phyloP scores from a whole-genome alignment of 2,329 filamentous ascomycete genomes.

The Penicillium sp. region DNA sequence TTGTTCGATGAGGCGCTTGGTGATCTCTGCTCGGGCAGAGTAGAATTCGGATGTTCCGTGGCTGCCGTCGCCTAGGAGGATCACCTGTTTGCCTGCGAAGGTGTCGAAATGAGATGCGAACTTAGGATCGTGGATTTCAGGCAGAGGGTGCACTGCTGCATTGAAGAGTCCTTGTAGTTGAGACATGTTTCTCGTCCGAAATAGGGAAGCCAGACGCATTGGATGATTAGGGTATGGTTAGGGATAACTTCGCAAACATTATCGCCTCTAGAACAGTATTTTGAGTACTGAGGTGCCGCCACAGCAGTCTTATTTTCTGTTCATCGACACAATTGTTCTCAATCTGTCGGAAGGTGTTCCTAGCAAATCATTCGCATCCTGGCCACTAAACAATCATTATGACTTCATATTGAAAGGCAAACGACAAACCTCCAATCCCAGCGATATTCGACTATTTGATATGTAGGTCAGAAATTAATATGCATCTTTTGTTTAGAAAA shows the following conservation, averaged over 20 bases:
- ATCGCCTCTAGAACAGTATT: not conserved
- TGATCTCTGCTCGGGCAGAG: slow-evolving; percentile 50
- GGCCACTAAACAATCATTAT: slow-evolving; percentile 28
- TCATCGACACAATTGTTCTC: not conserved
- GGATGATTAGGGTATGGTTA: not conserved
- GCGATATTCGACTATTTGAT: not conserved
- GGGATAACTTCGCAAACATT: not conserved
- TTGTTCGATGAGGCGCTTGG: slow-evolving; percentile 48
- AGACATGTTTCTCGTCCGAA: slow-evolving; percentile 22
- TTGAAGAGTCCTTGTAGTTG: slow-evolving; percentile 36
- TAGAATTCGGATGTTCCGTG: slow-evolving; percentile 58
- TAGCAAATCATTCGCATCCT: slow-evolving; percentile 22
- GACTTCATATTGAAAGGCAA: slow-evolving; percentile 27
- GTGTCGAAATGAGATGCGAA: slow-evolving; percentile 44
- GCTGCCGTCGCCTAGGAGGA: slow-evolving; percentile 47
- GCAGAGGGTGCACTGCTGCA: slow-evolving; percentile 37
- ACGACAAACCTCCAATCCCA: not conserved
- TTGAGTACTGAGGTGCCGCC: not conserved
- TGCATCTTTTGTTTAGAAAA: not conserved
- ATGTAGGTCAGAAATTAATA: not conserved
- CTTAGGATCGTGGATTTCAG: slow-evolving; percentile 31
- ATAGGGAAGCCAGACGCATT: slow-evolving; percentile 12
- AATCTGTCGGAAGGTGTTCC: not conserved
- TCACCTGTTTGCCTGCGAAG: slow-evolving; percentile 40
- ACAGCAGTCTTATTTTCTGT: not conserved